A percentile compares a stretch with the other conserved stretches of the same genome.
Conservation (phyloP, 2,329 filamentous ascomycete species). For the Fusarium pilosicola region DNA sequence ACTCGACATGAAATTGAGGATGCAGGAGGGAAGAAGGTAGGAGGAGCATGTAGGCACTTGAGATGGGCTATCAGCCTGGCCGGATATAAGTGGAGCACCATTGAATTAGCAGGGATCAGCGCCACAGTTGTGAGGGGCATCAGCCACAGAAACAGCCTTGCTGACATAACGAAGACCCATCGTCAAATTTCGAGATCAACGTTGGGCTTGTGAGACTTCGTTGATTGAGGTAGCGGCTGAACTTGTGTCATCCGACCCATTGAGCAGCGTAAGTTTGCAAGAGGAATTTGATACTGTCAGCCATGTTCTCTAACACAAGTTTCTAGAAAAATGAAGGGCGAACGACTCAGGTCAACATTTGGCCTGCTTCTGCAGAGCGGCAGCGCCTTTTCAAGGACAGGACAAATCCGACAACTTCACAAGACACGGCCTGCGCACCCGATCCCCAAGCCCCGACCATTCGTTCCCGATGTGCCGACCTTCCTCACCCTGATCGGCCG, state of each 20-base stretch:
- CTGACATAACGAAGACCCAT: conserved; percentile 46
- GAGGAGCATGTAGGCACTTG: conserved; percentile 18
- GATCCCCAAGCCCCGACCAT: conserved; percentile 79
- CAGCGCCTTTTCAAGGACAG: conserved; percentile 46
- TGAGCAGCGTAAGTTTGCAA: conserved; percentile 32
- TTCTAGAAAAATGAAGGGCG: conserved; percentile 47
- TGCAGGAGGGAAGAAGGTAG: conserved; percentile 27
- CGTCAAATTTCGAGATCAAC: conserved; percentile 46
- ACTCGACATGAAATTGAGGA: conserved; percentile 18
- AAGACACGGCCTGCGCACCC: conserved; percentile 51
- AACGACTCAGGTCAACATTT: conserved; percentile 47
- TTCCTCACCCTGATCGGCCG: conserved; percentile 94
- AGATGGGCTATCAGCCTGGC: conserved; percentile 40
- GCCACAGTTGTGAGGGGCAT: conserved; percentile 17
- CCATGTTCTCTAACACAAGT: conserved; percentile 8
- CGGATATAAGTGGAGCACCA: conserved; percentile 26
- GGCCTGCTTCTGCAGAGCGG: conserved; percentile 46
- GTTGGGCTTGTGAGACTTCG: conserved; percentile 31
- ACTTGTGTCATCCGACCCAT: conserved; percentile 34
- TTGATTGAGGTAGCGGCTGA: conserved; percentile 33
- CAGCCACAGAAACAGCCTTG: conserved; percentile 41
- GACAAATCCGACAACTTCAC: conserved; percentile 57
- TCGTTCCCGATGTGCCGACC: conserved; percentile 84
- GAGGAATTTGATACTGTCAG: background rate
- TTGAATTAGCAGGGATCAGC: conserved; percentile 9